Conservation (phyloP, 176 grass and related monocot species). For the Pharus latifolius region DNA sequence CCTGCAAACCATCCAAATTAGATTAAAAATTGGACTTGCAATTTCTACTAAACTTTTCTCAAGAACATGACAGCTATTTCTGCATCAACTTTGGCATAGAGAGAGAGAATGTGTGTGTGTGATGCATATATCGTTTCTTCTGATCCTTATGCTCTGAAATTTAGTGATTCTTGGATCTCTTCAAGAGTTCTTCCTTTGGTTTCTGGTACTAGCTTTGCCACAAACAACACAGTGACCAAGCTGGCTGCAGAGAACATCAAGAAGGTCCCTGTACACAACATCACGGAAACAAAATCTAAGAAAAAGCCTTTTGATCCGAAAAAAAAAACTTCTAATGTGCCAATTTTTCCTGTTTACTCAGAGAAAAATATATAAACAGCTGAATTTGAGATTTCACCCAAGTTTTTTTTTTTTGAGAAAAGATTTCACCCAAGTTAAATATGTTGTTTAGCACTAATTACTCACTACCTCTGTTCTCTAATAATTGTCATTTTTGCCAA, state of each 20-base stretch:
- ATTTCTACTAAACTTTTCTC: no score
- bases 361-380: background rate
- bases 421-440: background rate
- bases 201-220: constrained; percentile 56
- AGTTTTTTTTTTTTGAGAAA: no score
- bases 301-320: no score
- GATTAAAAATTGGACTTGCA: no score
- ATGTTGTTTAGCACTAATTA: no score
- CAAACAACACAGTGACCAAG: constrained; percentile 50
- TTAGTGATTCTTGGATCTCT: constrained; percentile 59
- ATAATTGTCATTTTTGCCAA: no score
- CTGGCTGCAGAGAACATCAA: constrained; percentile 63
- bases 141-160: constrained; percentile 20
- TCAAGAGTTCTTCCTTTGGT: constrained; percentile 78
- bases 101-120: background rate
- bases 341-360: background rate
- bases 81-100: no score
- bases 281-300: background rate
- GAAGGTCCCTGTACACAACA: constrained; percentile 44
- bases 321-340: no score
- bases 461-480: no score
- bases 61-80: no score
- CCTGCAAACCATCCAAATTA: no score
- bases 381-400: background rate
- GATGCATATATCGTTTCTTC: background rate